Conservation (phyloP, 2,329 filamentous ascomycete species). For the Stemphylium beticola region DNA sequence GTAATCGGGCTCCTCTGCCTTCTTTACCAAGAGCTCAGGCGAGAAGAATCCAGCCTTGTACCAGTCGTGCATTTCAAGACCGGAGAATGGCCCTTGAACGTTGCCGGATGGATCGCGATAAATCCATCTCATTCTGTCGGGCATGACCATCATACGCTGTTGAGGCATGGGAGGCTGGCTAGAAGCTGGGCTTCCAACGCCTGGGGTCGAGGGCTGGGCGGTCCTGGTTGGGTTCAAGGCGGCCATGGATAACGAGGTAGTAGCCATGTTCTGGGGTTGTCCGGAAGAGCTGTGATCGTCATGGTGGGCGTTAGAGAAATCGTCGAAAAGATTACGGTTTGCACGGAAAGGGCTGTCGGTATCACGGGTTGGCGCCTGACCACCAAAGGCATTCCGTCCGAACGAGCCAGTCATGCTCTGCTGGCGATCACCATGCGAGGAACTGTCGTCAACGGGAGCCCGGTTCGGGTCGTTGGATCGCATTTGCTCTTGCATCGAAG, state of each 20-base stretch:
- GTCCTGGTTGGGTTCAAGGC: slow-evolving; percentile 43
- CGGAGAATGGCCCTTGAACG: slow-evolving; percentile 92
- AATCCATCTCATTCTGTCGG: slow-evolving; percentile 97
- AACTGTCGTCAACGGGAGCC: slow-evolving; percentile 64
- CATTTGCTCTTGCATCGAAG: slow-evolving; percentile 91
- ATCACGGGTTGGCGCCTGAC: slow-evolving; percentile 45
- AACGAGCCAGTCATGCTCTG: slow-evolving; percentile 67
- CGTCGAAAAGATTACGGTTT: slow-evolving; percentile 48
- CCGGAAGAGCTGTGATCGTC: slow-evolving; percentile 35
- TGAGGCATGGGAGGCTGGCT: slow-evolving; percentile 72
- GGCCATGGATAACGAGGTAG: slow-evolving; percentile 42
- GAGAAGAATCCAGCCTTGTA: slow-evolving; percentile 99
- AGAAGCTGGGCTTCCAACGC: slow-evolving; percentile 59
- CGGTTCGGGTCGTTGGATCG: slow-evolving; percentile 58
- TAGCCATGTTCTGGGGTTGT: slow-evolving; percentile 31
- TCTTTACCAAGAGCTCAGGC: slow-evolving; percentile 91
- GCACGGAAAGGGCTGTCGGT: slow-evolving; percentile 50
- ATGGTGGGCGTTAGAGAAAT: slow-evolving; percentile 40
- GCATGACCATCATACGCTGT: slow-evolving; percentile 96
- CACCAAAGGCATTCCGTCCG: slow-evolving; percentile 64
- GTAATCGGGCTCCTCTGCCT: slow-evolving; percentile 90
- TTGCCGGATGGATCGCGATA: slow-evolving; percentile 94
- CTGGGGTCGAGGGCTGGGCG: slow-evolving; percentile 43
- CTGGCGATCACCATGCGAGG: slow-evolving; percentile 46
- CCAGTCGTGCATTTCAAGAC: slow-evolving; percentile 99